Base-by-base conservation (phyloP, 108 stramenopile species). In the Nitzschia sp. region DNA sequence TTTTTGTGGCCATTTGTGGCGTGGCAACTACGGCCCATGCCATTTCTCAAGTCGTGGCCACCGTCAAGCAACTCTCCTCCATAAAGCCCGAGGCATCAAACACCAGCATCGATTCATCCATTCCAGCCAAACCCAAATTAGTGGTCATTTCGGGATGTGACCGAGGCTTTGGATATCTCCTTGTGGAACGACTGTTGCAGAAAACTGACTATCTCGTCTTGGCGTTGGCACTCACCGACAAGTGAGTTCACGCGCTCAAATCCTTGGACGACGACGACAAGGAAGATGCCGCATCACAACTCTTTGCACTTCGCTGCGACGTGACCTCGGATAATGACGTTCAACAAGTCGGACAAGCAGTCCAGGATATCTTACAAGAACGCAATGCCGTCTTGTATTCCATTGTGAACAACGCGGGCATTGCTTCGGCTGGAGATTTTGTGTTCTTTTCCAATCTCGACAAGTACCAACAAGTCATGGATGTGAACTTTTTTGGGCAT, bases 401-500 rank as follows among this genome's bases (percentile, higher is more conserved):
- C 35, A 59, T 69, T 59, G 35, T 69, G 24, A 69, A 69, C 59
- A 69, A 69, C 38, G 68, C 68, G 4, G 68, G 68, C 5, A 59
- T 38, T 9, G 26, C 53, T 9, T 27, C 17, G 9, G 17, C 54
- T 58, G 66, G 66, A 4, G 55, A 56, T 54, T 66, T 56, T 32
- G 11, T 66, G 4, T 66, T 28, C n/a, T 64, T 49, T 48, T 4
- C 21, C 8, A 18, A 53, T 18, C n/a, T 51, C 21, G 38, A n/a
- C 18, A 18, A n/a, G 5, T 64, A 25, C 24, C 18, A 53, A 24
- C 3, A 54, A 9, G 30, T 55, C 47, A 65, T 72, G 64, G 27
- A 72, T n/a, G 71, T 72, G 64, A 72, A 72, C 64, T 72, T 30
- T 27, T 72, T 72, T 54, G 71, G 71, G 4, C 13, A 29, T 34